A percentile compares a stretch with the other conserved stretches of the same genome.
phyloP scores from a whole-genome alignment of 2,329 filamentous ascomycete genomes.

The Leptoxyphium fumago region DNA sequence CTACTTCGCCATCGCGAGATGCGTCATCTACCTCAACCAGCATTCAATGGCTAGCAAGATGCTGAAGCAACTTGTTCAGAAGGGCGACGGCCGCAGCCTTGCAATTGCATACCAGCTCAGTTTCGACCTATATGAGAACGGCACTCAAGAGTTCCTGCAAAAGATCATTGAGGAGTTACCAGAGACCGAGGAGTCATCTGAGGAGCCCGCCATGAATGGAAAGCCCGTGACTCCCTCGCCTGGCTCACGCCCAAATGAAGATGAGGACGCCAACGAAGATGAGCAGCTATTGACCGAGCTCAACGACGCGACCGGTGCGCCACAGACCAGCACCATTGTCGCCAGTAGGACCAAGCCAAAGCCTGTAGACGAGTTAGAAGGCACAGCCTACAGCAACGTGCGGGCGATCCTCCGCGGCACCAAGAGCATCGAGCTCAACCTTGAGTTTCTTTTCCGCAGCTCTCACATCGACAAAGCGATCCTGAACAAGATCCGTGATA shows the following conservation, averaged over 20 bases:
- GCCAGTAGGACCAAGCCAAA: constrained; percentile 29
- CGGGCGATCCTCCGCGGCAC: constrained; percentile 63
- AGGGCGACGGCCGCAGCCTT: constrained; percentile 61
- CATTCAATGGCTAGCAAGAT: constrained; percentile 81
- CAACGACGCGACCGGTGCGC: constrained; percentile 37
- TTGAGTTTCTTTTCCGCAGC: constrained; percentile 92
- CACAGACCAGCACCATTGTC: constrained; percentile 38
- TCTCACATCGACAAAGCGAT: constrained; percentile 87
- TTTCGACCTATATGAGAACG: constrained; percentile 96
- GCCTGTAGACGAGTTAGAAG: constrained; percentile 33
- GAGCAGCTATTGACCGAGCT: constrained; percentile 43
- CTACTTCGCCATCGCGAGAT: constrained; percentile 96
- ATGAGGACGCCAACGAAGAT: constrained; percentile 40
- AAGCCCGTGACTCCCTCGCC: constrained; percentile 19
- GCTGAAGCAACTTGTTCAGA: constrained; percentile 65
- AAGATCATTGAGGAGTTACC: constrained; percentile 78
- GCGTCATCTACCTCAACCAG: constrained; percentile 88
- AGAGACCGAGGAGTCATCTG: constrained; percentile 28
- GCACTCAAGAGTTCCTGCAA: constrained; percentile 87
- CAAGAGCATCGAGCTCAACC: constrained; percentile 84
- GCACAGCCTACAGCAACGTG: constrained; percentile 41
- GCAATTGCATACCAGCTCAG: constrained; percentile 93
- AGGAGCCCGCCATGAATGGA: constrained; percentile 24
- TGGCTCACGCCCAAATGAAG: constrained; percentile 17
- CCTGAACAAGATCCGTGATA: constrained; percentile 91